Base-by-base conservation (phyloP, 345 rosid species). In the Salix purpurea region DNA sequence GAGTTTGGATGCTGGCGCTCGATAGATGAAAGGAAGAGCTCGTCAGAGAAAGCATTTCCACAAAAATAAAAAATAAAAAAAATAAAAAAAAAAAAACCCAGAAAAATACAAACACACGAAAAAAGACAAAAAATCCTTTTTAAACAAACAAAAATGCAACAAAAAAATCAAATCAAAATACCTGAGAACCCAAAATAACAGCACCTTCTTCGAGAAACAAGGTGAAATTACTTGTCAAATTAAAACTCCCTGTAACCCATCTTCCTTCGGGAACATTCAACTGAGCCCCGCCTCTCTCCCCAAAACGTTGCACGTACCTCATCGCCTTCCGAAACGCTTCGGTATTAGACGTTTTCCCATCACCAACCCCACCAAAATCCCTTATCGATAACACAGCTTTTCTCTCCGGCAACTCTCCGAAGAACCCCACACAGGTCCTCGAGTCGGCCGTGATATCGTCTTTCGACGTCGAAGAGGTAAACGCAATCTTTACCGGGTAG, bases 221-320 rank as follows among this genome's bases (percentile, higher is more conserved):
- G 46, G 96, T 94, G 89, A 96, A 91, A 81, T 94, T 89, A 74
- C 96, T 92, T 77, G 99, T 96, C 65, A 96, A 89, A 76, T 96
- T 94, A 76, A 96, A 94, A 84, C 93, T 92, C 36, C 99, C 99
- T 2, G 99, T 88, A 30, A 96, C 82, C 98, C 97, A 94, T 74
- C 80, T 82, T 32, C 99, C 98, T 69, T 40, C 66, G 0, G 98
- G 99, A 5, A 96, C 94, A 81, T 83, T 89, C 48, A 96, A 81
- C 94, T 88, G 98, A 72, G 85, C 81, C 80, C 97, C 96, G 67
- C 95, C 98, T 19, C 62, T 52, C 0, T 70, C 80, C 0, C 77
- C 86, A 76, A 88, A 87, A 67, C 85, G 79, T 39, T 77, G 83
- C 85, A 96, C 79, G 83, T 88, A 80, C 11, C 66, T 67, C 2